Conservation (phyloP, 805 yeast genomes). For the Saccharomycopsis microspora region DNA sequence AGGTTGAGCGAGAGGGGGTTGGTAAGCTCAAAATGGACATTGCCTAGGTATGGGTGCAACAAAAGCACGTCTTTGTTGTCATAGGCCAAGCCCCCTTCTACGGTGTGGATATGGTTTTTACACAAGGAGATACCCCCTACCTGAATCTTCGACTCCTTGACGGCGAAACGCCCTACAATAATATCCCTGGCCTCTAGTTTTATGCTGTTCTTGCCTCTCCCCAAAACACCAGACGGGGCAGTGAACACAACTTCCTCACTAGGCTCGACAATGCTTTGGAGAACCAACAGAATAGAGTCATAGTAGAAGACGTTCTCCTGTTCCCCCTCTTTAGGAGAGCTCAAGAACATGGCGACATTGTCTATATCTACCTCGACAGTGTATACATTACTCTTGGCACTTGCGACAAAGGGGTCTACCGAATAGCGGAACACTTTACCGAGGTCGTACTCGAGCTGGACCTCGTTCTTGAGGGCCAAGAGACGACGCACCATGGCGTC, state of each 20-base stretch:
- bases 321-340: slow-evolving; percentile 5
- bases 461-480: slow-evolving; percentile 15
- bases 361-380: slow-evolving; percentile 25
- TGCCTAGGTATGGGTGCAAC: slow-evolving; percentile 13
- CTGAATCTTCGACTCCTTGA: slow-evolving; percentile 16
- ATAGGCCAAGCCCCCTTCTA: slow-evolving; percentile 7
- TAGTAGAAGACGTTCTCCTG: slow-evolving; percentile 9
- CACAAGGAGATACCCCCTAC: slow-evolving; percentile 19
- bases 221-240: neutral
- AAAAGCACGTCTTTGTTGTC: slow-evolving; percentile 9
- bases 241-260: slow-evolving; percentile 10
- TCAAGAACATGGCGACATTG: slow-evolving; percentile 18
- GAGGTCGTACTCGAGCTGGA: slow-evolving; percentile 21
- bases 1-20: slow-evolving; percentile 22
- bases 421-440: slow-evolving; percentile 26
- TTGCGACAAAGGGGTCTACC: slow-evolving; percentile 28
- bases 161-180: slow-evolving; percentile 18
- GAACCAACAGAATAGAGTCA: slow-evolving; percentile 17
- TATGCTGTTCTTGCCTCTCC: slow-evolving; percentile 11
- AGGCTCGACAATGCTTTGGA: slow-evolving; percentile 7
- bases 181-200: slow-evolving; percentile 16
- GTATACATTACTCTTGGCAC: slow-evolving; percentile 27
- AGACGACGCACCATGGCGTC: slow-evolving; percentile 18
- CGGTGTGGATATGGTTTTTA: slow-evolving; percentile 12
- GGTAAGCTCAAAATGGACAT: slow-evolving; percentile 19